A percentile compares a stretch with the other conserved stretches of the same genome.
Evolutionary conservation across 2,329 filamentous ascomycete species (phyloP).

Genomic region (Verticillium klebahnii): DNA sequence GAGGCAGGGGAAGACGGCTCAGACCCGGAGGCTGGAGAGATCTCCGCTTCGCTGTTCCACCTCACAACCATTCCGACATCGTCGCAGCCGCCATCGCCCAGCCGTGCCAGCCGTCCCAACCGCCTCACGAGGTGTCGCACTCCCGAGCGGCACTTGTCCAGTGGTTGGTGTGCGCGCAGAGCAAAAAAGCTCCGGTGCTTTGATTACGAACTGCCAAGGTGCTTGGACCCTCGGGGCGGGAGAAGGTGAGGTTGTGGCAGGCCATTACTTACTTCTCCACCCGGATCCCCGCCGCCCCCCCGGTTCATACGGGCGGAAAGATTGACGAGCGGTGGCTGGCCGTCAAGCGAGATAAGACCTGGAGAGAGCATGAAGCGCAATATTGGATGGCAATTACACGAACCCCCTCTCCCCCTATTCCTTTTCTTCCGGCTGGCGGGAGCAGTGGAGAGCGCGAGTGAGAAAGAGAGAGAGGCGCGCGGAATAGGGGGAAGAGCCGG

Average conservation of each 20-base stretch:
- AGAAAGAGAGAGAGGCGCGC: background rate
- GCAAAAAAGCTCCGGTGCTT: background rate
- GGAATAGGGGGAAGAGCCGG: background rate
- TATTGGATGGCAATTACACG: constrained; percentile 1
- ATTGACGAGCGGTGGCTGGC: background rate
- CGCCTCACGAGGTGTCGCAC: background rate
- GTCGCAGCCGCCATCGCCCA: background rate
- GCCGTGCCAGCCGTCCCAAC: background rate
- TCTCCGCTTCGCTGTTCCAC: background rate
- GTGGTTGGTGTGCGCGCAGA: background rate
- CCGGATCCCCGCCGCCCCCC: background rate
- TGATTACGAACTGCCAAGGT: background rate
- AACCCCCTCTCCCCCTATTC: background rate
- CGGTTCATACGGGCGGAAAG: background rate
- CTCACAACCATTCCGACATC: background rate
- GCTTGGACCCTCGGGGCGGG: background rate
- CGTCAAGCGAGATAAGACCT: background rate
- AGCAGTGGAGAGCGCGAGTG: background rate
- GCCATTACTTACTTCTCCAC: background rate
- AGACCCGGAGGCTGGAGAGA: background rate
- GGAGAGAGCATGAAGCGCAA: background rate
- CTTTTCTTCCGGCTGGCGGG: too few species aligned
- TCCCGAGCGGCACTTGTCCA: background rate
- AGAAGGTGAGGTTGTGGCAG: background rate
- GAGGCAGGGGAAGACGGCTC: background rate